phyloP scores from a whole-genome alignment of 2,329 filamentous ascomycete species.

The Cercospora sp. region DNA sequence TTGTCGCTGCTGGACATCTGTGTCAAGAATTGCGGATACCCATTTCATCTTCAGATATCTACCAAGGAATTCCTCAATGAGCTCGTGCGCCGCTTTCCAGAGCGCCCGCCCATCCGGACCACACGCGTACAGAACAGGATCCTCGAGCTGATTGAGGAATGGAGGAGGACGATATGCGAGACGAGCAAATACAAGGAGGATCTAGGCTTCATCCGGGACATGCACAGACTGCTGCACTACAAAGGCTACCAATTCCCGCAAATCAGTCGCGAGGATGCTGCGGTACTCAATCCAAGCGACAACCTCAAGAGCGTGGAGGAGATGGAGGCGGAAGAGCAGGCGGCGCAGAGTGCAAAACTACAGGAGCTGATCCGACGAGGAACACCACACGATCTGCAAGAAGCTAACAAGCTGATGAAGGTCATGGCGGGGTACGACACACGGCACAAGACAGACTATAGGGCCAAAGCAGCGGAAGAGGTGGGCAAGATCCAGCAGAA shows the following conservation, averaged over 20 bases:
- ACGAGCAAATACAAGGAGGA: slow-evolving; percentile 98
- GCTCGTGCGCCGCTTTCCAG: slow-evolving; percentile 91
- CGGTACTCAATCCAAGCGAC: slow-evolving; percentile 94
- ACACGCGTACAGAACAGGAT: slow-evolving; percentile 90
- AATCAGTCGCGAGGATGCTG: slow-evolving; percentile 87
- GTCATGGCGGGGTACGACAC: slow-evolving; percentile 98
- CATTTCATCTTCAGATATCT: slow-evolving; percentile 96
- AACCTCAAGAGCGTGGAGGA: slow-evolving; percentile 95
- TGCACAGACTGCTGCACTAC: slow-evolving; percentile 93
- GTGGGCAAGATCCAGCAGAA: slow-evolving; percentile 95
- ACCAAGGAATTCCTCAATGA: slow-evolving; percentile 99
- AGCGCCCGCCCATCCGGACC: slow-evolving; percentile 82
- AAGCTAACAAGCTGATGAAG: slow-evolving; percentile 98
- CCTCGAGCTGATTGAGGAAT: slow-evolving; percentile 95
- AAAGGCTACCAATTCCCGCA: slow-evolving; percentile 97
- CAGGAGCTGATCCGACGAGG: slow-evolving; percentile 94
- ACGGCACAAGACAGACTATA: slow-evolving; percentile 92
- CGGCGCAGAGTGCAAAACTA: slow-evolving; percentile 95
- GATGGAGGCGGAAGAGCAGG: slow-evolving; percentile 95
- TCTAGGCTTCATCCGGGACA: slow-evolving; percentile 91
- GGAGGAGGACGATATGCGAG: slow-evolving; percentile 96
- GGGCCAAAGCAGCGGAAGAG: slow-evolving; percentile 95
- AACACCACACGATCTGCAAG: slow-evolving; percentile 87
- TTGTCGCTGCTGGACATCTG: slow-evolving; percentile 93
- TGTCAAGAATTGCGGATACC: slow-evolving; percentile 99